These are phyloP conservation scores for Raphanus raphanistrum DNA, from an alignment of 345 rosid genomes.

Conservation along the genomic window DNA sequence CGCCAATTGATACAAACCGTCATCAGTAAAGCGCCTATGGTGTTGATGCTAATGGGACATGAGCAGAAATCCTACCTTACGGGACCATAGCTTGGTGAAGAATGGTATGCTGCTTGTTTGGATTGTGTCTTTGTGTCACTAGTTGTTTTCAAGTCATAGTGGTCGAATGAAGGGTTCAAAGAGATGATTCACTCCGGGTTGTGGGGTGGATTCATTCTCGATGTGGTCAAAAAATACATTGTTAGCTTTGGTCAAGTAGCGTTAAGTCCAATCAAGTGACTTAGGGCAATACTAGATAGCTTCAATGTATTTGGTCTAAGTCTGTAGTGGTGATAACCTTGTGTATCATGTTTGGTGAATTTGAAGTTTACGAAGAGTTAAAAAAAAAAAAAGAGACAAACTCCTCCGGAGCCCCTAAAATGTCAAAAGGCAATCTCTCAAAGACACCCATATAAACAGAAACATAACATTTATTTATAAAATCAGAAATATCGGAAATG, in stretches of 20 bases:
- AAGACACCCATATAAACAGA: not conserved
- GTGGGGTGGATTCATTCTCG: not conserved
- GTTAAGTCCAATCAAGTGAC: not conserved
- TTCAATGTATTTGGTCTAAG: not conserved
- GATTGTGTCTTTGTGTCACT: too few relatives aligned
- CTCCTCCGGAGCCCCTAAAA: not conserved
- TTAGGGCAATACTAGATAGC: not conserved
- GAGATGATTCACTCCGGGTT: not conserved
- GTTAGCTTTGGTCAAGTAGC: not conserved
- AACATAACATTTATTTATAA: too few relatives aligned
- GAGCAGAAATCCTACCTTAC: too few relatives aligned
- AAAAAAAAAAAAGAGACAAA: not conserved
- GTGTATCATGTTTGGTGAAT: too few relatives aligned
- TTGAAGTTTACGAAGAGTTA: not conserved
- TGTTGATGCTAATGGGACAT: too few relatives aligned
- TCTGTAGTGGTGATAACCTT: too few relatives aligned
- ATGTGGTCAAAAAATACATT: not conserved
- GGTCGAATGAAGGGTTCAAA: not conserved
- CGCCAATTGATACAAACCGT: too few relatives aligned
- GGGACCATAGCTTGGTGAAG: too few relatives aligned
- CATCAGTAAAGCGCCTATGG: too few relatives aligned
- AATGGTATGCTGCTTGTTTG: too few relatives aligned
- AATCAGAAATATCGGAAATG: not conserved
- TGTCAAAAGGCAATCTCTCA: too few relatives aligned
- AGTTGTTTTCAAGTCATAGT: not conserved